Base-by-base conservation (phyloP, 2,329 filamentous ascomycete genomes). In the Ramularia collo-cygni region DNA sequence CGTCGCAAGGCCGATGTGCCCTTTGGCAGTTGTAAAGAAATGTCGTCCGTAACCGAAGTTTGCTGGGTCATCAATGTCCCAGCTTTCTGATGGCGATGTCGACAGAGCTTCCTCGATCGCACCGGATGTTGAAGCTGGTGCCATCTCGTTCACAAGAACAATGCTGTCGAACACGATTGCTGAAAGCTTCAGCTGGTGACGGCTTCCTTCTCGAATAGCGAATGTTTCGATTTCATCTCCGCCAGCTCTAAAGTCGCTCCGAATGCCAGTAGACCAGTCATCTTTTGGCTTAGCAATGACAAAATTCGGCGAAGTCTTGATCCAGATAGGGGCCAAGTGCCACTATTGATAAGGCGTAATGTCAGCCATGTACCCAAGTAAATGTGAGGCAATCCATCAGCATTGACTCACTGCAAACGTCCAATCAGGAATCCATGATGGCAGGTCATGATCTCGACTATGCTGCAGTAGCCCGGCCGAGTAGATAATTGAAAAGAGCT, bases 351-450 rank as follows among this genome's bases (percentile, higher is more conserved):
- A 6, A 10, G 21, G 21, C 21, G 6, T 24, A 6, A 10, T 24
- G 21, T 24, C 21, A 24, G 21, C 21, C n/a, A n/a, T n/a, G n/a
- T n/a, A 24, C 10, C 10, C 21, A 6, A 6, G 21, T 24, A 6
- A 10, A 24, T 10, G 21, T 24, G 21, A 24, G 21, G 21, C 21
- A 6, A 24, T 10, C 10, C 10, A 10, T 6, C 10, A 6, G 21
- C 21, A 24, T 6, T 6, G 6, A 24, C 21, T 24, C 10, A 24
- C 21, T 10, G 45, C 35, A 16, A 43, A 48, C 5, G 55, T 54
- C 55, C 51, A 61, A 31, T 60, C 57, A 8, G 61, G 61, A 1
- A 61, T 53, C 59, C 59, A 64, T 6, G 55, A 59, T 2, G 58
- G 55, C 13, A 61, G 47, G 1, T 37, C 29, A 36, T 41, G 33